phyloP scores from a whole-genome alignment of 768 basidiomycete species.

The Russula griseocarnosa region DNA sequence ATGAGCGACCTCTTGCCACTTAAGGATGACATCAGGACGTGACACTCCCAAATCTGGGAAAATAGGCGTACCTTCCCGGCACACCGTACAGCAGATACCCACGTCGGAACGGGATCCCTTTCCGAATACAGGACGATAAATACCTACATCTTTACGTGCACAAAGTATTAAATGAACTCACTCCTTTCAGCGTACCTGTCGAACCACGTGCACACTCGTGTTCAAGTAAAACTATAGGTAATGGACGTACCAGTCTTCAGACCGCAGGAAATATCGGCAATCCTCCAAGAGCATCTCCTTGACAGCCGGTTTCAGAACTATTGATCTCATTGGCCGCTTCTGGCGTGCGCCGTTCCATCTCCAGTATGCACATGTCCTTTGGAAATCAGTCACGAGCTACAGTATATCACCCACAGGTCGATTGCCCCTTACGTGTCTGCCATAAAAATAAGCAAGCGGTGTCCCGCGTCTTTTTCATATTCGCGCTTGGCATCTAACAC shows the following conservation, averaged over 20 bases:
- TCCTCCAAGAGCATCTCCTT: slow-evolving; percentile 88
- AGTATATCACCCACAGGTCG: slow-evolving; percentile 26
- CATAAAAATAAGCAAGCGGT: slow-evolving; percentile 84
- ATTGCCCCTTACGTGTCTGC: slow-evolving; percentile 72
- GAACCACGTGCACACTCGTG: slow-evolving; percentile 10
- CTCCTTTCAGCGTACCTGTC: slow-evolving; percentile 87
- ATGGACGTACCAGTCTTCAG: slow-evolving; percentile 72
- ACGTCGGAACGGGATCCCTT: slow-evolving; percentile 84
- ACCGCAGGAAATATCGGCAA: slow-evolving; percentile 78
- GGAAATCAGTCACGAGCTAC: slow-evolving; percentile 14
- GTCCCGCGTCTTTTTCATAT: slow-evolving; percentile 88
- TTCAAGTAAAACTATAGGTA: slow-evolving; percentile 23
- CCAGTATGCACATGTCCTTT: slow-evolving; percentile 72
- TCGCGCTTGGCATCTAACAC: slow-evolving; percentile 84
- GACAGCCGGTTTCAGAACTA: slow-evolving; percentile 82
- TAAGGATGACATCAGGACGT: slow-evolving; percentile 27
- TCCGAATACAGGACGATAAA: slow-evolving; percentile 12
- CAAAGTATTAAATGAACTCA: slow-evolving; percentile 35
- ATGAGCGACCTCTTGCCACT: slow-evolving; percentile 89
- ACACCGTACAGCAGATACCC: slow-evolving; percentile 84
- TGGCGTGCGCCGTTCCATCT: slow-evolving; percentile 85
- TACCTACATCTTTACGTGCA: slow-evolving; percentile 12
- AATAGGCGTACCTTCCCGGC: slow-evolving; percentile 61
- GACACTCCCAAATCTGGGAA: slow-evolving; percentile 4
- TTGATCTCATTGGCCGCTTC: slow-evolving; percentile 87